A percentile compares a stretch with the other conserved stretches of the same genome.
Conservation (phyloP, 1,284 basidiomycete species). For the Rhodotorula sp. region DNA sequence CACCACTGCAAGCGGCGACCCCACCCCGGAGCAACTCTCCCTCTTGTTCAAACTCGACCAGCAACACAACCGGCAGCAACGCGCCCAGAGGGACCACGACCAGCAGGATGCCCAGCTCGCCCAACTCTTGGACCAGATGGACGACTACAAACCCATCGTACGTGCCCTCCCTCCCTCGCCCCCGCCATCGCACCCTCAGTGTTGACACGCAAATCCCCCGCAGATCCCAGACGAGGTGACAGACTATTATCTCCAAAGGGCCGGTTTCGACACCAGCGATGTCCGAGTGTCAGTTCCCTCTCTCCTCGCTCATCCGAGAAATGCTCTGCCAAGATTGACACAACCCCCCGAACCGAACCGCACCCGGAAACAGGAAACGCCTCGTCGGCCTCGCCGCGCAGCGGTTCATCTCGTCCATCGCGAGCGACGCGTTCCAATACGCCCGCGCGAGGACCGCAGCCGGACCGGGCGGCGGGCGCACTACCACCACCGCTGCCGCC, state of each 20-base stretch:
- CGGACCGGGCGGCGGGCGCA: slow-evolving; percentile 49
- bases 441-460: slow-evolving; percentile 78
- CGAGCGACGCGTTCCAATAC: slow-evolving; percentile 95
- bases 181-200: too few relatives aligned
- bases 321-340: background rate
- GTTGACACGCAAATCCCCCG: background rate
- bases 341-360: background rate
- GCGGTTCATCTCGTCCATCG: slow-evolving; percentile 97
- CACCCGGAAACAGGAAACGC: slow-evolving; percentile 48
- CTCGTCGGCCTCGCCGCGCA: slow-evolving; percentile 93
- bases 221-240: slow-evolving; percentile 98
- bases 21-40: background rate
- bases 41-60: background rate
- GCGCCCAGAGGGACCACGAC: slow-evolving; percentile 68
- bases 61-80: slow-evolving; percentile 34
- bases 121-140: slow-evolving; percentile 92
- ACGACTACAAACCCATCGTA: slow-evolving; percentile 93
- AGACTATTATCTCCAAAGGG: slow-evolving; percentile 92
- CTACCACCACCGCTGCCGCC: background rate
- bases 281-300: slow-evolving; percentile 67
- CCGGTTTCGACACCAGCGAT: slow-evolving; percentile 95
- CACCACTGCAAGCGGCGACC: background rate
- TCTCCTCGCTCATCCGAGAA: background rate
- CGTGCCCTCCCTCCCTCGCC: slow-evolving; percentile 47
- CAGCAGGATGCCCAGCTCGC: slow-evolving; percentile 68